A percentile compares a stretch with the other conserved stretches of the same genome.
Conservation (phyloP, 1,284 basidiomycete species). For the Melampsora americana region DNA sequence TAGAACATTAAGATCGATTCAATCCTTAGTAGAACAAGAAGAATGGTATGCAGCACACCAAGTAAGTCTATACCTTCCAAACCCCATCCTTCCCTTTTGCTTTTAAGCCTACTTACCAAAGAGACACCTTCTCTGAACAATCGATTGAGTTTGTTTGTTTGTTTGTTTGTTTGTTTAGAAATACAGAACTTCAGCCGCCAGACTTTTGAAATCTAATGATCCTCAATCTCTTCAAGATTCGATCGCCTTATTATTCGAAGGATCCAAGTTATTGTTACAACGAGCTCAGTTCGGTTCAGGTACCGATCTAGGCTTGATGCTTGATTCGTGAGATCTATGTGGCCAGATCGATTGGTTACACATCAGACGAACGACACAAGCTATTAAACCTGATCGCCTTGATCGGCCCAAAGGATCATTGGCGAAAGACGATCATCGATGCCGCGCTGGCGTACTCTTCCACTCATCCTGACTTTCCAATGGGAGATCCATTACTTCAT, state of each 20-base stretch:
- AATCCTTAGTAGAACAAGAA: slow-evolving; percentile 25
- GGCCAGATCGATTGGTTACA: background rate
- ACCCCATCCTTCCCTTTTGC: background rate
- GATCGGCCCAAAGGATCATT: slow-evolving; percentile 5
- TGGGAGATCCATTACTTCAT: slow-evolving; percentile 17
- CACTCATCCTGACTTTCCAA: slow-evolving; percentile 14
- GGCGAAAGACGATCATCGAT: slow-evolving; percentile 38
- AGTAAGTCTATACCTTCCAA: background rate
- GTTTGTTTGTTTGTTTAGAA: slow-evolving; percentile 3
- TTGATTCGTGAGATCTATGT: slow-evolving; percentile 32
- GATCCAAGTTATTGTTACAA: slow-evolving; percentile 19
- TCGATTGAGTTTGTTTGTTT: background rate
- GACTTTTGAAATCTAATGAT: slow-evolving; percentile 33
- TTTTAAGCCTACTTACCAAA: background rate
- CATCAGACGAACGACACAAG: slow-evolving; percentile 23
- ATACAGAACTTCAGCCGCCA: slow-evolving; percentile 39
- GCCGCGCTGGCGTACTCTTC: slow-evolving; percentile 18
- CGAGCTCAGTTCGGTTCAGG: slow-evolving; percentile 28
- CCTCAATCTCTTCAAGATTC: slow-evolving; percentile 25
- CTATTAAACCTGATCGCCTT: slow-evolving; percentile 21
- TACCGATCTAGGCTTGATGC: slow-evolving; percentile 34
- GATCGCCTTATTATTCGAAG: slow-evolving; percentile 29
- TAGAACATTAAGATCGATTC: slow-evolving; percentile 33
- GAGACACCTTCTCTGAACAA: background rate
- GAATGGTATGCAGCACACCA: slow-evolving; percentile 42